Conservation (phyloP, 1,284 basidiomycete genomes). For the Trichosporon coremiiforme region DNA sequence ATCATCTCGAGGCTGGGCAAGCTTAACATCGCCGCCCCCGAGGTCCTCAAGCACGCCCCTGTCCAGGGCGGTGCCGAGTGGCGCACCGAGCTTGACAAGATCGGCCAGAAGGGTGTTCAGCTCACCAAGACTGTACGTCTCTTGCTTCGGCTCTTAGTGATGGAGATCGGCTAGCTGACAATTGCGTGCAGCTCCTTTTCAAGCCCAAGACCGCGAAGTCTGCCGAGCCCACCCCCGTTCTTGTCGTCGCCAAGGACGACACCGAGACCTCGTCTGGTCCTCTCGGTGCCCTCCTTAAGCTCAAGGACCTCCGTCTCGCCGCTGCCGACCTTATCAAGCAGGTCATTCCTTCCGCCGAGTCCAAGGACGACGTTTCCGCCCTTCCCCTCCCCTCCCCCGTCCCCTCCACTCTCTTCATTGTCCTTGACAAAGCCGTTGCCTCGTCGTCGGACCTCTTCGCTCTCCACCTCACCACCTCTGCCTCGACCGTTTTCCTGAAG, state of each 20-base stretch:
- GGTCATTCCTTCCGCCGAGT: slow-evolving; percentile 67
- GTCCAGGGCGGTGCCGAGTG: slow-evolving; percentile 52
- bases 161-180: slow-evolving; percentile 6
- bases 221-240: slow-evolving; percentile 78
- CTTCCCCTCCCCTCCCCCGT: slow-evolving; percentile 70
- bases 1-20: slow-evolving; percentile 54
- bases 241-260: slow-evolving; percentile 80
- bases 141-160: background rate
- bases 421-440: slow-evolving; percentile 76
- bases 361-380: slow-evolving; percentile 86
- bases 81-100: slow-evolving; percentile 51
- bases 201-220: slow-evolving; percentile 73
- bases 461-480: slow-evolving; percentile 71
- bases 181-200: slow-evolving; percentile 51
- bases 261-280: slow-evolving; percentile 74
- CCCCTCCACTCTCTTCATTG: slow-evolving; percentile 73
- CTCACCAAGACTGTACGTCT: slow-evolving; percentile 53
- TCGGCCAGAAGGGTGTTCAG: slow-evolving; percentile 38
- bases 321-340: slow-evolving; percentile 82
- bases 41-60: slow-evolving; percentile 49
- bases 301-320: slow-evolving; percentile 90
- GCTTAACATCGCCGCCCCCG: slow-evolving; percentile 48
- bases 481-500: slow-evolving; percentile 71
- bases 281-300: slow-evolving; percentile 76
- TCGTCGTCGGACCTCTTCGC: slow-evolving; percentile 65